Base-by-base conservation (phyloP, 805 yeast species). In the Lipomyces chichibuensis region DNA sequence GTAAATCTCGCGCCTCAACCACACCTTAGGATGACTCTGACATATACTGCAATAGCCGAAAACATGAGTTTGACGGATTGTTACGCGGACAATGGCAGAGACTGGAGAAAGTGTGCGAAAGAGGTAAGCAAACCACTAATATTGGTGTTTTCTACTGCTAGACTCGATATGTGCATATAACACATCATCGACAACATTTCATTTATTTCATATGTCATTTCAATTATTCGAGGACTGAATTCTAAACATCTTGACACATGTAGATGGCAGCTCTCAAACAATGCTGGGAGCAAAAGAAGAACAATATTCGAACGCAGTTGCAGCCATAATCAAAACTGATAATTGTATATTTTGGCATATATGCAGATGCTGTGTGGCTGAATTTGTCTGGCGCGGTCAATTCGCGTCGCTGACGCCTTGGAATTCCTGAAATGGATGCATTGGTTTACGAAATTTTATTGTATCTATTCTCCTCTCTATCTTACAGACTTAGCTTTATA, bases 101-200 rank as follows among this genome's bases (percentile, higher is more conserved):
- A 91, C 75, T 91, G 97, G 97, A 79, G 96, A 63, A 78, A 86
- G 73, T 90, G 96, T 71, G 75, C 85, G 1, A 78, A 79, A 23
- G 95, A 90, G 75, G 89, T 88, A 73, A 66, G 86, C 75, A 17
- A 25, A 14, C 25, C 11, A 7, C 58, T 29, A 29, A 17, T 27
- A 27, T 2, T 29, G 25, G 59, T 39, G 27, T 52, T 49, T 59
- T 29, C n/a, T 23, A 32, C 46, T 14, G 49, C 49, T n/a, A 43
- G 49, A 43, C 4, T 17, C 49, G 49, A n/a, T 17, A n/a, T 43
- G 23, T 8, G 49, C 11, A n/a, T 17, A 43, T 17, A 7, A 43
- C 32, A 3, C 23, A 43, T 7, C 49, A 43, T 23, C 23, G 20
- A 43, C 3, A 11, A n/a, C 20, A 43, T n/a, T 17, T n/a, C 49